Evolutionary conservation across 768 basidiomycete species (phyloP).

Genomic region (Macrolepiota dolichaula): DNA sequence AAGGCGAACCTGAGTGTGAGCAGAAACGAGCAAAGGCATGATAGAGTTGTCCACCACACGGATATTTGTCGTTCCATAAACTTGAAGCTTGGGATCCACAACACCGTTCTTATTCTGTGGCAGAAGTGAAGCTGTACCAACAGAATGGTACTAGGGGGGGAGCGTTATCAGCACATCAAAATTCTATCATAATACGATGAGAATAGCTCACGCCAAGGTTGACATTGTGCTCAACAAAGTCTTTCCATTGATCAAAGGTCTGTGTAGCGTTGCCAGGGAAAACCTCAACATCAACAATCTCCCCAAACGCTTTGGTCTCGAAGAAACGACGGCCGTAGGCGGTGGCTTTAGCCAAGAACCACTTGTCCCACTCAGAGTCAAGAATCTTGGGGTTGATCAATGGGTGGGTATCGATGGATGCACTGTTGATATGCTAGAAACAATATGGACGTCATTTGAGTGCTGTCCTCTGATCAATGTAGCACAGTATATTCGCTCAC

Average conservation of each 20-base stretch:
- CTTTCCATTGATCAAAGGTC: conserved; percentile 22
- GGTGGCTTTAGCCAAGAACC: conserved; percentile 28
- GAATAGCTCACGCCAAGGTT: conserved; percentile 21
- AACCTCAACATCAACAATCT: conserved; percentile 27
- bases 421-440: conserved; percentile 44
- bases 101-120: conserved; percentile 32
- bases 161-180: not conserved
- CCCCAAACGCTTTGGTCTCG: conserved; percentile 24
- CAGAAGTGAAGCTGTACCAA: conserved; percentile 21
- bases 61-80: conserved; percentile 46
- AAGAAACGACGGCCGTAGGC: conserved; percentile 29
- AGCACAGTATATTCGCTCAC: conserved; percentile 16
- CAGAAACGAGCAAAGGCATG: conserved; percentile 45
- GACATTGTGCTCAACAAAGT: conserved; percentile 20
- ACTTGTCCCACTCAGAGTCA: conserved; percentile 29
- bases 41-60: conserved; percentile 52
- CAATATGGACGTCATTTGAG: conserved; percentile 14
- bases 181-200: not conserved
- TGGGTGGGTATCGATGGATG: conserved; percentile 56
- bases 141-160: conserved; percentile 30
- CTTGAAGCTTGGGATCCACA: conserved; percentile 40
- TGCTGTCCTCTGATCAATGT: conserved; percentile 15
- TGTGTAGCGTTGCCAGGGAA: conserved; percentile 23
- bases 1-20: conserved; percentile 23
- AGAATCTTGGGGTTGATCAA: conserved; percentile 57